These are phyloP conservation scores for Coemansia sp. DNA, from an alignment of 192 early-diverging fungal genomes.

Conservation along the genomic window DNA sequence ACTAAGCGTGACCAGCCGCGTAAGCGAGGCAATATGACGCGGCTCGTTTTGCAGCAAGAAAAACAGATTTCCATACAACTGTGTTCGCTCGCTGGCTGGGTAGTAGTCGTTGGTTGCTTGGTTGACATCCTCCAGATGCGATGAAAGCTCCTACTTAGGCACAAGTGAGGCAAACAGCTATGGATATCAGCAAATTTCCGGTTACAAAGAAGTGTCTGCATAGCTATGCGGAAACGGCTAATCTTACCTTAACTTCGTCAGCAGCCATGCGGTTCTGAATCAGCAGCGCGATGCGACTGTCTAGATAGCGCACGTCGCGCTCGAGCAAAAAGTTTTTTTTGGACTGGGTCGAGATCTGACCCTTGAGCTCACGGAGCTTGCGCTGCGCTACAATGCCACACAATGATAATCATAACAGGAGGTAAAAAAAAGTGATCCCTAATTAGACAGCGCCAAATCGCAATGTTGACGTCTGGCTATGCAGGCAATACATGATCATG, in stretches of 20 bases:
- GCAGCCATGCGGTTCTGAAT: slow-evolving; percentile 93
- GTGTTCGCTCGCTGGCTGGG: slow-evolving; percentile 75
- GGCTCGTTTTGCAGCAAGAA: slow-evolving; percentile 90
- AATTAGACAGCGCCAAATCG: not conserved
- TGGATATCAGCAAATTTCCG: not conserved
- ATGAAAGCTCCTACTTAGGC: slow-evolving; percentile 38
- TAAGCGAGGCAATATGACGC: slow-evolving; percentile 82
- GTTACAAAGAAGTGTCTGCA: slow-evolving; percentile 1
- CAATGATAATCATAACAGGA: not conserved
- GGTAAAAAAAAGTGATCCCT: not conserved
- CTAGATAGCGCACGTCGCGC: slow-evolving; percentile 87
- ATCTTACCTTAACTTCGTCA: slow-evolving; percentile 66
- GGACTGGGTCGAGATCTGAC: slow-evolving; percentile 86
- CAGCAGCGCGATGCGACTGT: slow-evolving; percentile 85
- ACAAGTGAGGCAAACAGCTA: not conserved
- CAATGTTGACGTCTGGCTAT: slow-evolving; percentile 6
- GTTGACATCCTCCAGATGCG: slow-evolving; percentile 53
- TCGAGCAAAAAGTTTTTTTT: slow-evolving; percentile 95
- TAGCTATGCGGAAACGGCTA: not conserved
- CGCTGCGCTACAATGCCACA: slow-evolving; percentile 64
- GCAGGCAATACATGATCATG: slow-evolving; percentile 1
- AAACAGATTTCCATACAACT: slow-evolving; percentile 92
- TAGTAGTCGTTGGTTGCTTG: slow-evolving; percentile 57
- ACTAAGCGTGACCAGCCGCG: slow-evolving; percentile 76
- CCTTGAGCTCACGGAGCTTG: slow-evolving; percentile 79